Percentiles rank a stretch among this genome's conserved stretches.
Evolutionary conservation across 768 basidiomycete genomes (phyloP).

Genomic region (Mycena chlorophos): DNA sequence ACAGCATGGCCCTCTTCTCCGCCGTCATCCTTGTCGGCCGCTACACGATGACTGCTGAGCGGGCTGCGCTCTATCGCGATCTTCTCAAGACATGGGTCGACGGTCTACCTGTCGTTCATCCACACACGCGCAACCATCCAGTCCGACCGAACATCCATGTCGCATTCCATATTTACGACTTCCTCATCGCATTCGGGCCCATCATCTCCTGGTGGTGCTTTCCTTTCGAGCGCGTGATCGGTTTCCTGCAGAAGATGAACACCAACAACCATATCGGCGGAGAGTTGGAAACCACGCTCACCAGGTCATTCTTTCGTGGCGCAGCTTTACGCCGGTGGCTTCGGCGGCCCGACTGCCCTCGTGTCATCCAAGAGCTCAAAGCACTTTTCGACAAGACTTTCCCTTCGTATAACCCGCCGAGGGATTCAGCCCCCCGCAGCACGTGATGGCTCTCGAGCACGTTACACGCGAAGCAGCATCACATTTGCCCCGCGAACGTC

Average conservation of each 20-base stretch:
- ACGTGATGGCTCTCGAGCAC: background rate
- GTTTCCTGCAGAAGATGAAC: constrained; percentile 32
- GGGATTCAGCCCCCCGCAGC: background rate
- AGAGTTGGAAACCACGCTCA: background rate
- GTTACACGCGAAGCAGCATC: background rate
- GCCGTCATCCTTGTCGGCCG: constrained; percentile 24
- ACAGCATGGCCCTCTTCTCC: constrained; percentile 28
- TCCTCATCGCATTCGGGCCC: constrained; percentile 34
- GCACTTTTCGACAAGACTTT: constrained; percentile 12
- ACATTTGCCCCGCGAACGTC: background rate
- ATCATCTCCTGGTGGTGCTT: constrained; percentile 39
- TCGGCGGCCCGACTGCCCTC: constrained; percentile 5
- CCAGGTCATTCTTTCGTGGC: constrained; percentile 4
- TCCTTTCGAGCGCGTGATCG: constrained; percentile 38
- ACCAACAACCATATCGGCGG: constrained; percentile 32
- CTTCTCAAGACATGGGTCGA: constrained; percentile 26
- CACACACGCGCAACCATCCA: constrained; percentile 15
- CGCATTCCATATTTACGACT: constrained; percentile 34
- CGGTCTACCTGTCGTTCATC: constrained; percentile 22
- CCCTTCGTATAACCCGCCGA: background rate
- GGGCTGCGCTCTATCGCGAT: constrained; percentile 5
- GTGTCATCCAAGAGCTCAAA: background rate
- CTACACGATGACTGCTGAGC: constrained; percentile 11
- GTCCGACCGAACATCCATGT: constrained; percentile 27
- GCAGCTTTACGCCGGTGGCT: constrained; percentile 5